These are phyloP conservation scores for Pseudogymnoascus sp. DNA, from an alignment of 2,329 filamentous ascomycete genomes.

Conservation along the genomic window DNA sequence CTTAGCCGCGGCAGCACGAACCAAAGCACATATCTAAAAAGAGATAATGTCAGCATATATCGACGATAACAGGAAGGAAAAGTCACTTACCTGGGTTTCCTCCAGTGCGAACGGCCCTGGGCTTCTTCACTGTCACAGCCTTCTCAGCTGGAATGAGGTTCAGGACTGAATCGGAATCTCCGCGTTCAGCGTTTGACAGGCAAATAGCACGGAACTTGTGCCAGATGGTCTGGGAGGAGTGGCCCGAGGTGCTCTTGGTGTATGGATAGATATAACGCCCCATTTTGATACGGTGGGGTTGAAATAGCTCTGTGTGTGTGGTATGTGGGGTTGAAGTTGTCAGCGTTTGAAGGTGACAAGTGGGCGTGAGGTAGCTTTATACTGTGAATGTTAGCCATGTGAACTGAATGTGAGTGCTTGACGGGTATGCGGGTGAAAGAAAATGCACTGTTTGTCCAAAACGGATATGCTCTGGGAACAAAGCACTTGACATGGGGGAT, in stretches of 20 bases:
- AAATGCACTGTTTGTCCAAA: conserved; percentile 5
- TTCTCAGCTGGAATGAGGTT: background rate
- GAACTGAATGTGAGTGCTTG: background rate
- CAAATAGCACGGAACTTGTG: background rate
- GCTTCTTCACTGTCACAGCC: background rate
- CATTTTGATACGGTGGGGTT: background rate
- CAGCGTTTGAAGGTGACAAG: background rate
- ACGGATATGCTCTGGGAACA: background rate
- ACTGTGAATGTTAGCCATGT: conserved; percentile 1
- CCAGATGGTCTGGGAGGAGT: background rate
- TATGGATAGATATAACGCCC: background rate
- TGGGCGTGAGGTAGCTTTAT: background rate
- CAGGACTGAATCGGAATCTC: background rate
- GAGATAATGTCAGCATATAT: background rate
- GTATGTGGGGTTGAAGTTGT: background rate
- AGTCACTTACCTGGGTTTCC: background rate
- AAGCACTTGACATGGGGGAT: background rate
- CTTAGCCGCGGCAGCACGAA: background rate
- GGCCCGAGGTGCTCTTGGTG: background rate
- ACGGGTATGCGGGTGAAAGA: background rate
- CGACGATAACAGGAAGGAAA: background rate
- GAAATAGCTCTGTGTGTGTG: background rate
- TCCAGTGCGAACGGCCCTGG: background rate
- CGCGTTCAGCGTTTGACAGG: background rate
- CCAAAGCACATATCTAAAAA: background rate